Conservation (phyloP, 768 basidiomycete species). For the Grammothele lineata region DNA sequence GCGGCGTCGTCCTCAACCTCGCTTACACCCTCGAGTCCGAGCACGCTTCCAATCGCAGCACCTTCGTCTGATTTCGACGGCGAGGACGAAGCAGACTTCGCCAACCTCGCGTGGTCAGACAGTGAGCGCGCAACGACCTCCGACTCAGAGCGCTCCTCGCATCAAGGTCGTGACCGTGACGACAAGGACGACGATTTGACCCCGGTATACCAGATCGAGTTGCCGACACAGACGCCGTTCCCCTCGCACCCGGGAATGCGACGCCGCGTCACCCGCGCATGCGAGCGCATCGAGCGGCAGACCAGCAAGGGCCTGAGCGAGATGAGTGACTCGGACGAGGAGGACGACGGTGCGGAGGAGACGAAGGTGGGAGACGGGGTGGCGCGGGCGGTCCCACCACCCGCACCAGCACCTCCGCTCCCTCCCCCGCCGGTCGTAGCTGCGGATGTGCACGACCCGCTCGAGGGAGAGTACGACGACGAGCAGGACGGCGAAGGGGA, state of each 20-base stretch:
- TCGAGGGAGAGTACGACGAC: not conserved
- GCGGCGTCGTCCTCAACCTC: not conserved
- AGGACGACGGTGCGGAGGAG: not conserved
- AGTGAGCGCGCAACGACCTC: not conserved
- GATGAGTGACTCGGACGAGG: conserved; percentile 19
- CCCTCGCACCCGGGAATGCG: conserved; percentile 24
- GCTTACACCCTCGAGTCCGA: conserved; percentile 11
- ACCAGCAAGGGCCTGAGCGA: conserved; percentile 21
- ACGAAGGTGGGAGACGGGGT: conserved; percentile 2
- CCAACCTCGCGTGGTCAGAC: conserved; percentile 2
- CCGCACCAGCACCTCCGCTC: too few species aligned
- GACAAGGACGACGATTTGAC: not conserved
- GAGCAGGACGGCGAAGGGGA: not conserved
- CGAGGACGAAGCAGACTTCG: conserved; percentile 1
- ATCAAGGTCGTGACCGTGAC: not conserved
- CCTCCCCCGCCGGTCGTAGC: not conserved
- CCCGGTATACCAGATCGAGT: conserved; percentile 16
- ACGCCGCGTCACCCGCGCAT: conserved; percentile 25
- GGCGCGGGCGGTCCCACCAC: not conserved
- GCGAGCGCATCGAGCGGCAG: conserved; percentile 21
- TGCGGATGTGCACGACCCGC: not conserved
- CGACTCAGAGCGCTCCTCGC: not conserved
- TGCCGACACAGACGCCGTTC: conserved; percentile 22
- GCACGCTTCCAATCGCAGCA: conserved; percentile 10
- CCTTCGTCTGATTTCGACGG: conserved; percentile 5